These are phyloP conservation scores for Ogataea trehalophila DNA, from an alignment of 805 yeast species.

Conservation along the genomic window DNA sequence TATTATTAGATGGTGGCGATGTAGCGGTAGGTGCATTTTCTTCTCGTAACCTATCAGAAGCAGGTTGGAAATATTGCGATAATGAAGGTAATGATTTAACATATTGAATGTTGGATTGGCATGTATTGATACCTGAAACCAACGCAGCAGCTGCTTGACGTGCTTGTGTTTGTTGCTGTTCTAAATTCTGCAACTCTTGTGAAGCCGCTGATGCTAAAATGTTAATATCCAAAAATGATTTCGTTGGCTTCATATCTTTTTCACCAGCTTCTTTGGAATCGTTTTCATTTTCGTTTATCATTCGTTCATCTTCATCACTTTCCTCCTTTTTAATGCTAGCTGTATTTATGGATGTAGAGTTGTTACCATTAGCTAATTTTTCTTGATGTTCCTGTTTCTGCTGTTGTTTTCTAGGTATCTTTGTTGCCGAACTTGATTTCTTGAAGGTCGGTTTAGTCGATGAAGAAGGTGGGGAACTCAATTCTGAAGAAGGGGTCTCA, in stretches of 20 bases:
- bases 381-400: background rate
- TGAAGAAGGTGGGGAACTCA: conserved; percentile 27
- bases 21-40: conserved; percentile 13
- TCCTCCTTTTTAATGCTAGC: conserved; percentile 5
- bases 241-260: conserved; percentile 11
- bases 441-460: conserved; percentile 20
- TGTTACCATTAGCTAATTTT: background rate
- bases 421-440: conserved; percentile 17
- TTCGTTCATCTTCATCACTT: conserved; percentile 17
- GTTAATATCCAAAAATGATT: conserved; percentile 39
- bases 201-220: conserved; percentile 51
- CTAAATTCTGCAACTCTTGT: conserved; percentile 44
- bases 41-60: conserved; percentile 28
- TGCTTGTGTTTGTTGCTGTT: conserved; percentile 22
- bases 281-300: conserved; percentile 13
- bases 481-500: conserved; percentile 10
- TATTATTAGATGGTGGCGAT: background rate
- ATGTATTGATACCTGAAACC: conserved; percentile 11
- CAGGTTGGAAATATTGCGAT: conserved; percentile 38
- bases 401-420: conserved; percentile 8
- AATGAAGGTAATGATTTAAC: conserved; percentile 51
- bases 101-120: conserved; percentile 25
- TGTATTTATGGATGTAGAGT: background rate
- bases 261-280: conserved; percentile 2
- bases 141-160: conserved; percentile 19